Percentiles rank a stretch among this genome's conserved stretches.
Evolutionary conservation across 176 grass and related monocot genomes (phyloP).

Genomic region (Miscanthus lutarioriparius): DNA sequence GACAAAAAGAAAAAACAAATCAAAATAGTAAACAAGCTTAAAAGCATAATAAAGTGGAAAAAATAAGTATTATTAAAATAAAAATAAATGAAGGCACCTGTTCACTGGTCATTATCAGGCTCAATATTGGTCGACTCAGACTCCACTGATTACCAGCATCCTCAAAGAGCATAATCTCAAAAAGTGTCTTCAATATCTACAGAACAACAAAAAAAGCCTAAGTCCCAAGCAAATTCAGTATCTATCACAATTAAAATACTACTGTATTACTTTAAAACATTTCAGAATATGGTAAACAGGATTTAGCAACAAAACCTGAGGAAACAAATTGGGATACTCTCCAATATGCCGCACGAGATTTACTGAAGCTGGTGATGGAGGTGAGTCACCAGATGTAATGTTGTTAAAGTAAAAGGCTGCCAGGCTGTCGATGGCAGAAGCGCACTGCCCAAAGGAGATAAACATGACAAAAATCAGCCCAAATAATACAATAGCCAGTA

Average conservation of each 20-base stretch:
- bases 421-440: conserved; percentile 90
- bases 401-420: conserved; percentile 97
- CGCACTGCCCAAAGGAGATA: conserved; percentile 68
- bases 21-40: conserved; percentile 4
- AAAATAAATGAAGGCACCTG: conserved; percentile 54
- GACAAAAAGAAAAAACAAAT: conserved; percentile 29
- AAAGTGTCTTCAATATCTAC: conserved; percentile 95
- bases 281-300: conserved; percentile 9
- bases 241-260: conserved; percentile 45
- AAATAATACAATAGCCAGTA: neutral
- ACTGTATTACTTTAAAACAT: conserved; percentile 8
- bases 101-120: conserved; percentile 98
- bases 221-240: conserved; percentile 51
- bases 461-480: conserved; percentile 16
- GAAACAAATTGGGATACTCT: conserved; percentile 87
- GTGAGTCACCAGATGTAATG: conserved; percentile 66
- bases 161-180: conserved; percentile 98
- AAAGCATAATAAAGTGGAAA: conserved; percentile 10
- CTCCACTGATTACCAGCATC: conserved; percentile 99
- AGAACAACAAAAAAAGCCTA: neutral
- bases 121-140: conserved; percentile 97
- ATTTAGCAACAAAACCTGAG: conserved; percentile 63
- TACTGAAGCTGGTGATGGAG: conserved; percentile 80
- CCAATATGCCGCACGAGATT: conserved; percentile 87
- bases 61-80: neutral